Conservation (phyloP, 1,284 basidiomycete species). For the Ustilago bromivora region DNA sequence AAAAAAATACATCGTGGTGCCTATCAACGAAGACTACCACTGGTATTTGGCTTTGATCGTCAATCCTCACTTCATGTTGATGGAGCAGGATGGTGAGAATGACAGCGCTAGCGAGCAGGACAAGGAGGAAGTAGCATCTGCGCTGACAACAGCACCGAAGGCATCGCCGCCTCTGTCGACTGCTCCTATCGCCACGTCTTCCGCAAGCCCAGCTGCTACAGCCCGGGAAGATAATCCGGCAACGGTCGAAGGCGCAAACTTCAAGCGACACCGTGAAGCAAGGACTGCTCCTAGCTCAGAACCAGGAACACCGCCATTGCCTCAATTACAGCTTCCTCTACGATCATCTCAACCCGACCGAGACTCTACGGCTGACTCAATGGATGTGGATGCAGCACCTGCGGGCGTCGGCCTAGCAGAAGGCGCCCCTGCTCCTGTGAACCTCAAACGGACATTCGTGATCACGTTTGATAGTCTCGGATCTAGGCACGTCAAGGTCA, state of each 20-base stretch:
- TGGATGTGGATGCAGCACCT: constrained; percentile 19
- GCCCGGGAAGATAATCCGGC: not conserved
- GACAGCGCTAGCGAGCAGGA: constrained; percentile 27
- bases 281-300: constrained; percentile 2
- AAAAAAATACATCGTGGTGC: constrained; percentile 92
- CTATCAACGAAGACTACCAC: constrained; percentile 95
- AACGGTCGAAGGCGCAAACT: not conserved
- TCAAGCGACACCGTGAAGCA: not conserved
- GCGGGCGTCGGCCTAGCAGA: constrained; percentile 7
- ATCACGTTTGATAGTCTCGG: constrained; percentile 83
- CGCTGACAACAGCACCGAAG: not conserved
- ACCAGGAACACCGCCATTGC: constrained; percentile 16
- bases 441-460: constrained; percentile 43
- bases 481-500: constrained; percentile 76
- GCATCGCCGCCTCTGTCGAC: not conserved
- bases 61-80: constrained; percentile 75
- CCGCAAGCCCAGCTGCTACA: not conserved
- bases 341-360: not conserved
- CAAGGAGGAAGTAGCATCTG: constrained; percentile 22
- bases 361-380: constrained; percentile 6
- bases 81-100: constrained; percentile 8
- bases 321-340: constrained; percentile 6
- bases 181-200: too few species aligned
- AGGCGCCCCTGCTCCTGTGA: not conserved
- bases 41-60: constrained; percentile 97